A percentile compares a stretch with the other conserved stretches of the same genome.
These are phyloP conservation scores for Ilyonectria robusta DNA, from an alignment of 2,329 filamentous ascomycete genomes.

Conservation along the genomic window DNA sequence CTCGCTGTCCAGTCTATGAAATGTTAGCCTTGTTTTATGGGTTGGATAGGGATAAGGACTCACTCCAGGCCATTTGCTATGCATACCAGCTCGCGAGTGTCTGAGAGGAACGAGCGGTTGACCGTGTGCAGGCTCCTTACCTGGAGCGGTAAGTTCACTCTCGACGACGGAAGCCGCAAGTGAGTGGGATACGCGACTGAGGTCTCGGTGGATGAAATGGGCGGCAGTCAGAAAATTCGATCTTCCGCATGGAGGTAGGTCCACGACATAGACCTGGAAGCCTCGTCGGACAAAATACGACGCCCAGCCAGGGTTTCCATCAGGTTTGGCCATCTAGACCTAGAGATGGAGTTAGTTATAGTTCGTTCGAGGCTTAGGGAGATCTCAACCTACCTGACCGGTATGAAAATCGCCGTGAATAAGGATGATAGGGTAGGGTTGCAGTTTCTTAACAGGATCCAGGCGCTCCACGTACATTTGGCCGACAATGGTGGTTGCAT, in stretches of 20 bases:
- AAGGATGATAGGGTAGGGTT: constrained; percentile 49
- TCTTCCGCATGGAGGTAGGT: constrained; percentile 59
- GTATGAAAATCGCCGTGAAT: constrained; percentile 56
- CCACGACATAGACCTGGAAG: constrained; percentile 60
- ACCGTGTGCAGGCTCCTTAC: constrained; percentile 21
- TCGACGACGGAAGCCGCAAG: constrained; percentile 45
- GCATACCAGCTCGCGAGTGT: constrained; percentile 47
- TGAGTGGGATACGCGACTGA: constrained; percentile 33
- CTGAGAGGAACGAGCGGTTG: constrained; percentile 1
- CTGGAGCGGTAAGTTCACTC: constrained; percentile 51
- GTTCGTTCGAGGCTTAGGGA: neutral
- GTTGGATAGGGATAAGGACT: constrained; percentile 9
- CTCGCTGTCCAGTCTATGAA: constrained; percentile 52
- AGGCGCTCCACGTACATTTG: constrained; percentile 56
- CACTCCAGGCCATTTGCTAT: constrained; percentile 59
- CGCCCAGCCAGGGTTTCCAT: constrained; percentile 62
- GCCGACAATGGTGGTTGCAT: constrained; percentile 40
- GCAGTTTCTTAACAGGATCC: constrained; percentile 36
- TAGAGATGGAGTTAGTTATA: constrained; percentile 25
- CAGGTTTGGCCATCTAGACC: constrained; percentile 63
- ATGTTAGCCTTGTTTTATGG: constrained; percentile 5
- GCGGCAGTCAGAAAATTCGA: constrained; percentile 44
- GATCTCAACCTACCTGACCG: constrained; percentile 46
- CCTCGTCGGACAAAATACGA: constrained; percentile 59
- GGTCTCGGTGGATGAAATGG: constrained; percentile 42